phyloP scores from a whole-genome alignment of 2,329 filamentous ascomycete species.

The Alternaria sp. region DNA sequence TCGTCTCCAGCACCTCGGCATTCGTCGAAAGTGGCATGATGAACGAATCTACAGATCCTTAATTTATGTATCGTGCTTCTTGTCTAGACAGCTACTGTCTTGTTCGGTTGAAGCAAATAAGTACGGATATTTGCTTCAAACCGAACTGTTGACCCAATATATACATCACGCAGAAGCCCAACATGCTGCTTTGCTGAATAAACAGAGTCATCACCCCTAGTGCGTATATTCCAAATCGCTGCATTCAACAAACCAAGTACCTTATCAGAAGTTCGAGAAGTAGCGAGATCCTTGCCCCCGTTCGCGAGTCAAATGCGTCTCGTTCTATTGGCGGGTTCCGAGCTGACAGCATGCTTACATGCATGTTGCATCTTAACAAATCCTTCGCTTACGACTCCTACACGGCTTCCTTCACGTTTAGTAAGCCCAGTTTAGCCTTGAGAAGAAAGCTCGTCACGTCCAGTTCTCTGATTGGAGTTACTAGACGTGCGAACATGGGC shows the following conservation, averaged over 20 bases:
- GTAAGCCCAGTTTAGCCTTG: not conserved
- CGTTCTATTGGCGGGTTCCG: constrained; percentile 17
- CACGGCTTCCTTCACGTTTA: not conserved
- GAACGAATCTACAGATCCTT: no score
- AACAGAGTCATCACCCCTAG: not conserved
- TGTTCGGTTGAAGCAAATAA: no score
- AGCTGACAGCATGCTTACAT: constrained; percentile 34
- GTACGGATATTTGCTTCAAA: not conserved
- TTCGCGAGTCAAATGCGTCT: constrained; percentile 18
- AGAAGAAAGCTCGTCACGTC: not conserved
- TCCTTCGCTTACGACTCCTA: not conserved
- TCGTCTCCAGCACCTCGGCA: constrained; percentile 32
- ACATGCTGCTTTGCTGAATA: not conserved
- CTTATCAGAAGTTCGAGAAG: not conserved
- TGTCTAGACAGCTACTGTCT: no score
- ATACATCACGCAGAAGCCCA: not conserved
- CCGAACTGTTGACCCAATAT: not conserved
- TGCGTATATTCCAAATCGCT: not conserved
- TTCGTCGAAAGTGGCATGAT: constrained; percentile 44
- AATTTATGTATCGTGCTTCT: no score
- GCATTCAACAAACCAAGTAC: not conserved
- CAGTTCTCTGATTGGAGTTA: not conserved
- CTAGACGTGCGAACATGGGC: not conserved
- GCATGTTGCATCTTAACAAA: not conserved
- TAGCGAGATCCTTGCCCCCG: not conserved